These are phyloP conservation scores for Xerocomellus chrysenteron DNA, from an alignment of 768 basidiomycete species.

Conservation along the genomic window DNA sequence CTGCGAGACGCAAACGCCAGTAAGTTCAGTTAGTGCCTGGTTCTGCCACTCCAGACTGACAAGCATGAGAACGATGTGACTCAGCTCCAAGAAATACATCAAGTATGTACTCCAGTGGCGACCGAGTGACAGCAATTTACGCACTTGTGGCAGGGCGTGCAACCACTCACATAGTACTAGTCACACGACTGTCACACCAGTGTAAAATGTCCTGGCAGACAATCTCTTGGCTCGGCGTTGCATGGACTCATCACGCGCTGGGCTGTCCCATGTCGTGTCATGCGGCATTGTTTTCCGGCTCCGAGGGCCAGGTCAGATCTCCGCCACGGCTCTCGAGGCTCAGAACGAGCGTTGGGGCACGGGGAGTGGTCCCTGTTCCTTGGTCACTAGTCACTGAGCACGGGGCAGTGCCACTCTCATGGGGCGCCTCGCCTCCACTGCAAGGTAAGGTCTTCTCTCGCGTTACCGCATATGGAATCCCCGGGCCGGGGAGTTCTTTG, in stretches of 20 bases:
- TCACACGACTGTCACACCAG: constrained; percentile 6
- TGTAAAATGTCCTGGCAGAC: background rate
- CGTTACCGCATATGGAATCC: constrained; percentile 4
- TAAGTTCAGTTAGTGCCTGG: background rate
- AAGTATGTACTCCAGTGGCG: background rate
- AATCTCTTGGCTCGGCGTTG: constrained; percentile 10
- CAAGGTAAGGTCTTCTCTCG: constrained; percentile 16
- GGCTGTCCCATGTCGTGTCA: constrained; percentile 7
- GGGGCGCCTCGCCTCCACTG: constrained; percentile 18
- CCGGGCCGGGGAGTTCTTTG: background rate
- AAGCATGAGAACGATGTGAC: background rate
- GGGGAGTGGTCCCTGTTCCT: constrained; percentile 2
- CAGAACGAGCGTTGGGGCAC: constrained; percentile 4
- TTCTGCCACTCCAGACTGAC: constrained; percentile 5
- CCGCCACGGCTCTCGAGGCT: constrained; percentile 7
- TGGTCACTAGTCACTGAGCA: background rate
- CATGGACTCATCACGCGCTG: constrained; percentile 11
- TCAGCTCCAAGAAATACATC: background rate
- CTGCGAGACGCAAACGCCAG: background rate
- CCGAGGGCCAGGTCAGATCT: constrained; percentile 23
- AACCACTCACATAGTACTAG: background rate
- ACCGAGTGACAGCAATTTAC: background rate
- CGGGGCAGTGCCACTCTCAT: constrained; percentile 10
- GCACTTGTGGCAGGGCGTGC: background rate
- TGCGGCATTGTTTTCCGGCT: constrained; percentile 14